phyloP scores from a whole-genome alignment of 768 basidiomycete genomes.

The Tulasnella sp. region DNA sequence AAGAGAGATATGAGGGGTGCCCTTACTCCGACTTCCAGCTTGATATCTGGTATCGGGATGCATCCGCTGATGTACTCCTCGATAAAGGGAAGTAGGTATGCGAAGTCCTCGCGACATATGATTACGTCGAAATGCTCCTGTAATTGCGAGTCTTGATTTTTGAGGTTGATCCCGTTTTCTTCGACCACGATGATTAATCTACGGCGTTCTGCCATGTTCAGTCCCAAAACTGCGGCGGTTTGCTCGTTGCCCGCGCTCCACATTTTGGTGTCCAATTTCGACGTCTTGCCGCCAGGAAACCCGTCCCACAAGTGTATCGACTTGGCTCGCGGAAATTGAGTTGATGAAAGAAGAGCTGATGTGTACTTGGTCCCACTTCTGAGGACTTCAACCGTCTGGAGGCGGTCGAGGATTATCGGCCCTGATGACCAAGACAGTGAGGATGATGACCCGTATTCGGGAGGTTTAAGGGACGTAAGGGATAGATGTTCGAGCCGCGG shows the following conservation, averaged over 20 bases:
- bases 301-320: background rate
- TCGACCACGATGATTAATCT: background rate
- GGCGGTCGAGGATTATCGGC: background rate
- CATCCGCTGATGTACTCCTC: background rate
- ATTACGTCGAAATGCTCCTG: background rate
- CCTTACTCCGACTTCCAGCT: background rate
- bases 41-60: background rate
- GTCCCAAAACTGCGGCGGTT: background rate
- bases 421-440: background rate
- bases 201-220: background rate
- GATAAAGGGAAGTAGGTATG: background rate
- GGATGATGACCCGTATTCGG: background rate
- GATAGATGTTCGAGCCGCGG: background rate
- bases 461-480: background rate
- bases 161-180: background rate
- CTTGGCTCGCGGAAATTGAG: background rate
- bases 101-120: background rate
- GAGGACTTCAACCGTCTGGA: background rate
- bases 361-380: background rate
- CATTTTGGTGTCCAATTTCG: background rate
- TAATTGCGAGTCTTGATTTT: background rate
- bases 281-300: background rate
- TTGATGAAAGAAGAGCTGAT: background rate
- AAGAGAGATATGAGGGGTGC: background rate
- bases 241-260: background rate